These are phyloP conservation scores for Fusarium sulawesiense DNA, from an alignment of 2,329 filamentous ascomycete species.

Conservation along the genomic window DNA sequence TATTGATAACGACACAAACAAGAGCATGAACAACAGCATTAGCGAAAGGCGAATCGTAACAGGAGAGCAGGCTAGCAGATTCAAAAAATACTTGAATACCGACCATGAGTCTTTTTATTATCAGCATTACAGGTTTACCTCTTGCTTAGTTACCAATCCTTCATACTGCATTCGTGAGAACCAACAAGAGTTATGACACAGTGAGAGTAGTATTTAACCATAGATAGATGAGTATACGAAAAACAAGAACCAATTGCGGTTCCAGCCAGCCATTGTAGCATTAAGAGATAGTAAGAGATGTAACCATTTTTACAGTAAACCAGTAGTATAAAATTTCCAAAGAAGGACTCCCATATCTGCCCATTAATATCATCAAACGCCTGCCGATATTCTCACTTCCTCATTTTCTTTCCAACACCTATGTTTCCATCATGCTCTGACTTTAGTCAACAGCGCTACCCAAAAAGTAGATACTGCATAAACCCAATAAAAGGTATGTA, in stretches of 20 bases:
- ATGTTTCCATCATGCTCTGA: constrained; percentile 19
- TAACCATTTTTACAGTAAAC: constrained; percentile 38
- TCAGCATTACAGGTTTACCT: background rate
- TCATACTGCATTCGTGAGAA: too few species aligned
- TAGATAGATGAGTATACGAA: constrained; percentile 28
- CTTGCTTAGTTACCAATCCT: background rate
- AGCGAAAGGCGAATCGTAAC: background rate
- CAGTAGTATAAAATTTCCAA: constrained; percentile 40
- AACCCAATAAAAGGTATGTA: constrained; percentile 41
- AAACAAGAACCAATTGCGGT: constrained; percentile 23
- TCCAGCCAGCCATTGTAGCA: constrained; percentile 38
- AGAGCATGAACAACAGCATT: background rate
- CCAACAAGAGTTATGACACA: background rate
- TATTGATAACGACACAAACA: background rate
- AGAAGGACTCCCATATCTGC: constrained; percentile 41
- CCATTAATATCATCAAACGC: constrained; percentile 39
- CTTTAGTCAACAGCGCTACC: constrained; percentile 19
- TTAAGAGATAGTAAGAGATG: constrained; percentile 35
- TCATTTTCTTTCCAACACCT: constrained; percentile 38
- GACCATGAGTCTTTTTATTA: background rate
- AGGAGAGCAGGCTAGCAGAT: background rate
- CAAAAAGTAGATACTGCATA: constrained; percentile 20
- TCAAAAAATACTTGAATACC: background rate
- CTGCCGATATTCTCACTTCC: constrained; percentile 35
- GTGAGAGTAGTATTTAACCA: background rate